A percentile compares a stretch with the other conserved stretches of the same genome.
These are phyloP conservation scores for Pelargonium nanum DNA, from an alignment of 345 rosid genomes.

Conservation along the genomic window DNA sequence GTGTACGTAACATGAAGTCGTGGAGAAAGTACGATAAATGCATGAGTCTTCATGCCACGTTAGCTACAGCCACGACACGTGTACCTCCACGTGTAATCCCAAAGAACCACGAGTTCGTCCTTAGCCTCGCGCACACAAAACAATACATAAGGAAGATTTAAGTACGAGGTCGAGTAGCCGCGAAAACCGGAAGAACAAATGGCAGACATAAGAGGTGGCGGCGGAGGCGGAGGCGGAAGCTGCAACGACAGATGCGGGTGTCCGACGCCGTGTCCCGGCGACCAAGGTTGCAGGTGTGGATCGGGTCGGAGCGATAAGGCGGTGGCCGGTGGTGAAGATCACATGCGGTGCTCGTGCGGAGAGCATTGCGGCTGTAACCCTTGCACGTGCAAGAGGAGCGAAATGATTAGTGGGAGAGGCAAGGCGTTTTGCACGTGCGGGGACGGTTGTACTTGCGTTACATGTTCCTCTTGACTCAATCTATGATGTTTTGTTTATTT, in stretches of 20 bases:
- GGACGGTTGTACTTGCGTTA: slow-evolving; percentile 25
- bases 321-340: slow-evolving; percentile 17
- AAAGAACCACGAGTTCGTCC: not conserved
- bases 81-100: not conserved
- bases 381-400: slow-evolving; percentile 31
- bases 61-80: not conserved
- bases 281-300: slow-evolving; percentile 43
- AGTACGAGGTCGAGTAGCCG: not conserved
- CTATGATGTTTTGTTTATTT: slow-evolving; percentile 14
- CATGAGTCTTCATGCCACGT: not conserved
- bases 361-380: slow-evolving; percentile 63
- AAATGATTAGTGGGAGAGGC: slow-evolving; percentile 9
- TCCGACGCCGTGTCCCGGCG: slow-evolving; percentile 34
- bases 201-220: slow-evolving; percentile 15
- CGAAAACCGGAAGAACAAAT: not conserved
- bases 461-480: slow-evolving; percentile 19
- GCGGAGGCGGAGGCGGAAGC: slow-evolving; percentile 1
- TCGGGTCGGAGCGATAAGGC: slow-evolving; percentile 20
- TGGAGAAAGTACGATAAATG: not conserved
- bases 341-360: slow-evolving; percentile 41
- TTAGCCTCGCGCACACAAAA: not conserved
- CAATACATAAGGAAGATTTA: not conserved
- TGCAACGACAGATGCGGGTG: slow-evolving; percentile 26
- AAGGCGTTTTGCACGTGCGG: slow-evolving; percentile 30
- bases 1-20: too few relatives aligned